Conservation (phyloP, 2,329 filamentous ascomycete species). For the Mycosphaerella sp. region DNA sequence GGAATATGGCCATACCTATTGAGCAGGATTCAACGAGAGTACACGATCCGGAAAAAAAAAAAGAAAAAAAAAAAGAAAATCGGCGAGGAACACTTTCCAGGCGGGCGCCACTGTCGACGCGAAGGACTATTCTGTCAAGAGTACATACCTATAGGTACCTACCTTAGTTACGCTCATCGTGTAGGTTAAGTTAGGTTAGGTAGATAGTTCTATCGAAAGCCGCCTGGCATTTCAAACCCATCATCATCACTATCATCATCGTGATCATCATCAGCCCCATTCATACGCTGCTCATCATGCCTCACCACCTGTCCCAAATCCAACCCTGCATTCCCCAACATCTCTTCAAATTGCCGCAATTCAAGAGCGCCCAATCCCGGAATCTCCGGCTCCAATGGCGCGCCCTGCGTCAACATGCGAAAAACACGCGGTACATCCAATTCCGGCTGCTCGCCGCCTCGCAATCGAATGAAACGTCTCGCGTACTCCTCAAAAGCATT, state of each 20-base stretch:
- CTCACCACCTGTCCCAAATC: background rate
- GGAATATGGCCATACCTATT: background rate
- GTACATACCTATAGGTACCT: too few relatives aligned
- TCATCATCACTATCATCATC: background rate
- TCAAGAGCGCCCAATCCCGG: background rate
- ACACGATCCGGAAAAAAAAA: background rate
- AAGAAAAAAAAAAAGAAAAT: background rate
- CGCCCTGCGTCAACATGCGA: background rate
- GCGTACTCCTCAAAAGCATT: conserved; percentile 8
- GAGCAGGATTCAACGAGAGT: background rate
- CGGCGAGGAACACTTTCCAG: background rate
- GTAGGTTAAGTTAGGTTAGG: too few relatives aligned
- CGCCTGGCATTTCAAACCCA: background rate
- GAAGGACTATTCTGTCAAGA: background rate
- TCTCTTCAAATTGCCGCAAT: background rate
- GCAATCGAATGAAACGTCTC: conserved; percentile 6
- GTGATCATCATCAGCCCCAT: background rate
- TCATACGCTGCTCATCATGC: background rate
- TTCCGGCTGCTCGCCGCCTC: conserved; percentile 4
- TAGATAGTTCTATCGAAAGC: background rate
- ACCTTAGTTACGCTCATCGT: too few relatives aligned
- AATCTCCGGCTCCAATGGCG: background rate
- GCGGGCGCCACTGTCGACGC: background rate
- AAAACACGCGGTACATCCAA: background rate
- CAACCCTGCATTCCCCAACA: background rate